A percentile compares a stretch with the other conserved stretches of the same genome.
Evolutionary conservation across 345 rosid genomes (phyloP).

Genomic region (Bruguiera parviflora): DNA sequence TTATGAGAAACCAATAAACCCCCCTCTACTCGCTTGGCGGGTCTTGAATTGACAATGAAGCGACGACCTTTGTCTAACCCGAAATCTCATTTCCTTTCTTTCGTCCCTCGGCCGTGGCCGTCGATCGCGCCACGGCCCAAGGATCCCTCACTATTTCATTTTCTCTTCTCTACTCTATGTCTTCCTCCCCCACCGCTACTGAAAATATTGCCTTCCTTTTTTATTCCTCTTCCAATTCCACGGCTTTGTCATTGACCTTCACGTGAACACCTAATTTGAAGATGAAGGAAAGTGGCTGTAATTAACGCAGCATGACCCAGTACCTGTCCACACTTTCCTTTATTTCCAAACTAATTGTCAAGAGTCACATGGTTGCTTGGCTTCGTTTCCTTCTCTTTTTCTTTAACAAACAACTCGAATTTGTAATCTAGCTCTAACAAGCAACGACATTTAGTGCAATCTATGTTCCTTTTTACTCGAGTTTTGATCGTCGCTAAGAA

Average conservation of each 20-base stretch:
- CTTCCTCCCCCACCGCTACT: neutral
- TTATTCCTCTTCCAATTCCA: neutral
- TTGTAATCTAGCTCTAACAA: too few relatives aligned
- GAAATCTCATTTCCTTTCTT: neutral
- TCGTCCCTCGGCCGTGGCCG: too few relatives aligned
- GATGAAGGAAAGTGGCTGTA: slow-evolving; percentile 28
- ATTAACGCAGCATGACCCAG: slow-evolving; percentile 6
- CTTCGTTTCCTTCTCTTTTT: neutral
- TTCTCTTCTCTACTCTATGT: neutral
- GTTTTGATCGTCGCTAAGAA: too few relatives aligned
- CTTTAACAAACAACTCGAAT: neutral
- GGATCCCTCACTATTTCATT: neutral
- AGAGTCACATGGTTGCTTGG: slow-evolving; percentile 30
- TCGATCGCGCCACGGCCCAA: neutral
- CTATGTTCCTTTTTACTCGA: too few relatives aligned
- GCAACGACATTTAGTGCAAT: too few relatives aligned
- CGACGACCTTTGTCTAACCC: slow-evolving; percentile 3
- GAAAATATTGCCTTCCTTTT: neutral
- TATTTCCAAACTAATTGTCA: slow-evolving; percentile 16
- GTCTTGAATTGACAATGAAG: slow-evolving; percentile 21
- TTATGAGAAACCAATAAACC: slow-evolving; percentile 41
- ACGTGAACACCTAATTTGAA: slow-evolving; percentile 34
- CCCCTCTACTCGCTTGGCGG: neutral
- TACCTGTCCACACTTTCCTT: slow-evolving; percentile 17
- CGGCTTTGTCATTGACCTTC: slow-evolving; percentile 2